Percentiles rank a stretch among this genome's conserved stretches.
Conservation (phyloP, 495 filamentous ascomycete species). For the Neurospora sp. region DNA sequence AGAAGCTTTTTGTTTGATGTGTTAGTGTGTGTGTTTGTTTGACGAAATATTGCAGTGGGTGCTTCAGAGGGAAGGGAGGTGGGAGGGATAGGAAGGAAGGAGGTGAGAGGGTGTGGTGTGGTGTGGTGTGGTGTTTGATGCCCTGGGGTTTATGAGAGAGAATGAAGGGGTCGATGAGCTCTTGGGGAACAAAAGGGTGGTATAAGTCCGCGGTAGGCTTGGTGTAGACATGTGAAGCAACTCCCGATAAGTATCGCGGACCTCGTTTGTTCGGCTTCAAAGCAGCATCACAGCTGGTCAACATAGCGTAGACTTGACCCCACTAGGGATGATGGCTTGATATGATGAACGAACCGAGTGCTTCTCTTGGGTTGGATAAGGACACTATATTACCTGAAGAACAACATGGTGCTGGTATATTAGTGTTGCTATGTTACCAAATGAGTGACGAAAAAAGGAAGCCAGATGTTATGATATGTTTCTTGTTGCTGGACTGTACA, state of each 20-base stretch:
- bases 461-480: background rate
- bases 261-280: background rate
- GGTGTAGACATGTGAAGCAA: background rate
- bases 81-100: background rate
- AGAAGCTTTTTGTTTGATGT: conserved; percentile 55
- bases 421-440: background rate
- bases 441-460: background rate
- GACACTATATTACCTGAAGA: background rate
- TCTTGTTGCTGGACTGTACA: background rate
- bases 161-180: background rate
- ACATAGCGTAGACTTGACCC: background rate
- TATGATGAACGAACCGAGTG: background rate
- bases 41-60: background rate
- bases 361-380: background rate
- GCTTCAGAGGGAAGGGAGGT: background rate
- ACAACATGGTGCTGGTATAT: background rate
- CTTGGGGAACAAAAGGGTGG: background rate
- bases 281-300: background rate
- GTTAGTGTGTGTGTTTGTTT: background rate
- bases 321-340: background rate
- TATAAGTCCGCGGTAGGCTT: background rate
- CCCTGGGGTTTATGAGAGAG: background rate
- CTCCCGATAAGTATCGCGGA: background rate
- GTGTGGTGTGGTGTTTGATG: background rate
- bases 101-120: background rate